phyloP scores from a whole-genome alignment of 306 rosid species.

The Glycine soja region DNA sequence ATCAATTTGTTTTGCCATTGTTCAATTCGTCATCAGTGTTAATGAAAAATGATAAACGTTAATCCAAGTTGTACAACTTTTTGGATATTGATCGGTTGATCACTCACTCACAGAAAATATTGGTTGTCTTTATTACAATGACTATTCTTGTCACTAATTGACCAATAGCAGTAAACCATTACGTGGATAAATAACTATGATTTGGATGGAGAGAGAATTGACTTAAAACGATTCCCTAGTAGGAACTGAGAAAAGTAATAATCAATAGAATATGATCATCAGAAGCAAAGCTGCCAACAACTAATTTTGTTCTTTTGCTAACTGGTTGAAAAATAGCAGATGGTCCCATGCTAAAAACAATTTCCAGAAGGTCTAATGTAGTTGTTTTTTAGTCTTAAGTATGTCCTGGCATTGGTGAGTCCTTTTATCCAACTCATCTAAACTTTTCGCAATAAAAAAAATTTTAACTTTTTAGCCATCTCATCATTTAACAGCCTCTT shows the following conservation, averaged over 20 bases:
- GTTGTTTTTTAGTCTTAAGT: too few species aligned
- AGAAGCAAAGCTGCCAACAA: neutral
- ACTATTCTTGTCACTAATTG: neutral
- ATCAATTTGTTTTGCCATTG: neutral
- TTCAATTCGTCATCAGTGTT: neutral
- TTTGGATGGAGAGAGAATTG: neutral
- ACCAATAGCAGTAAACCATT: neutral
- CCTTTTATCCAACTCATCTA: too few species aligned
- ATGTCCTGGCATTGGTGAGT: too few species aligned
- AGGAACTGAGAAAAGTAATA: too few species aligned
- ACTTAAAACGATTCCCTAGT: neutral
- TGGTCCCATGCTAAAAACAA: neutral
- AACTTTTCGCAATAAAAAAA: too few species aligned
- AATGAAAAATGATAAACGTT: too few species aligned
- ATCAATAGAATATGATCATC: too few species aligned
- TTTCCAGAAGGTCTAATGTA: neutral
- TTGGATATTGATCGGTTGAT: neutral
- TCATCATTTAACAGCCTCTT: neutral
- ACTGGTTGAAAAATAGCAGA: neutral
- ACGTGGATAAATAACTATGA: neutral
- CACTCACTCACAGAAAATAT: too few species aligned
- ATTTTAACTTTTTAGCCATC: too few species aligned
- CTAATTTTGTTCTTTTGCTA: neutral
- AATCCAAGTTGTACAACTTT: too few species aligned
- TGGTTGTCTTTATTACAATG: too few species aligned